Evolutionary conservation across 495 filamentous ascomycete species (phyloP), one percentile per base, ranked within the genome.

Genomic region (Penicillium turbatum): DNA sequence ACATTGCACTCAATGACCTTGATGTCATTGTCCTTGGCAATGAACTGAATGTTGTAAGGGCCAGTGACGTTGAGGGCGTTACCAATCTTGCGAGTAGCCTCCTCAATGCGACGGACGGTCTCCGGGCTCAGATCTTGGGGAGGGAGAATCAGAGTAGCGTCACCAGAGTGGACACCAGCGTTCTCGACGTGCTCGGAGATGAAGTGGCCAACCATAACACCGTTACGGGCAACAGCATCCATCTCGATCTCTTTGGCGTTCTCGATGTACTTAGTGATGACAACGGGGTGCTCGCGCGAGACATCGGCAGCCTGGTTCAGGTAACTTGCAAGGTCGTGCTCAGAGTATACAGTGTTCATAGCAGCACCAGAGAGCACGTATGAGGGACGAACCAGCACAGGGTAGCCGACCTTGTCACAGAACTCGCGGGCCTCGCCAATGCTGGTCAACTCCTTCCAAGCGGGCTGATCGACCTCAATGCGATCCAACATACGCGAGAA

Each of bases 1-100:
- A 97, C 93, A 64, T 98, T 98, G 73, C 93, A 98, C 73, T 98
- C 93, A 56, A 98, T 98, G 56, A 67, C 93, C 79, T 97, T 98
- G 74, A 98, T 97, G 60, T 97, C 93, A 65, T 97, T 97, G 70
- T 97, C 90, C 76, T 98, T 98, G 47, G 93, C 93, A 61, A 98
- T 98, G 74, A 98, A 98, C 70, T 98, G 93, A 55, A 98, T 98
- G 73, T 98, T 98, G 81, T 86, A 96, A 17, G 93, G 93, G 39
- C 93, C 93, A 36, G 93, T 97, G 42, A 98, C 87, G 62, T 97
- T 96, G 19, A 98, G 83, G 26, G 95, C 93, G 58, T 88, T 85
- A 51, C 87, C 93, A 49, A 98, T 98, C 80, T 96, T 96, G 51
- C 88, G 79, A 8, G 93, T 98, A 11, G 93, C 93, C 63, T 96